These are phyloP conservation scores for Rhynchospora pubera DNA, from an alignment of 176 grass and related monocot species.

Conservation along the genomic window DNA sequence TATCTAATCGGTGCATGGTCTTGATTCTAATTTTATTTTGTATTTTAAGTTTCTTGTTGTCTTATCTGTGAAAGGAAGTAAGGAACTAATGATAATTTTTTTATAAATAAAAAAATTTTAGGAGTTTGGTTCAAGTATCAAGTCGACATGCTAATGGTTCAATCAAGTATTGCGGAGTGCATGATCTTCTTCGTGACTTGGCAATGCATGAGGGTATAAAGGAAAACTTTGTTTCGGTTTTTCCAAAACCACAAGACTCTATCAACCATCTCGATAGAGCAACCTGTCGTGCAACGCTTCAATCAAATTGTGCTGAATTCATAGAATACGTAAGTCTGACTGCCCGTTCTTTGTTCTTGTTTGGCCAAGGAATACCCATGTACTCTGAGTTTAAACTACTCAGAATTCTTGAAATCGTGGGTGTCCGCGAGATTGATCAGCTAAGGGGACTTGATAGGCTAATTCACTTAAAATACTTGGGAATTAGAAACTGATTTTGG, in stretches of 20 bases:
- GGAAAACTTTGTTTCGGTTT: background rate
- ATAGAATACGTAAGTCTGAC: background rate
- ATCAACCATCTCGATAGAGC: background rate
- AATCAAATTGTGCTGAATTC: too few relatives aligned
- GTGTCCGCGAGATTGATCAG: background rate
- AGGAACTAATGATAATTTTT: too few relatives aligned
- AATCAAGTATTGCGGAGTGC: background rate
- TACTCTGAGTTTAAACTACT: background rate
- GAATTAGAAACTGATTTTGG: background rate
- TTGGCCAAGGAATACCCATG: background rate
- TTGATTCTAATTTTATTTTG: too few relatives aligned
- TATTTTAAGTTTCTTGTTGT: too few relatives aligned
- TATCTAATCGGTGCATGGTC: too few relatives aligned
- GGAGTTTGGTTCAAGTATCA: background rate
- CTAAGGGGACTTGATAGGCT: background rate
- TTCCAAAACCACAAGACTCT: background rate
- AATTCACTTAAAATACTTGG: background rate
- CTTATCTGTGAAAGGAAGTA: too few relatives aligned
- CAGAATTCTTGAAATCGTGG: background rate
- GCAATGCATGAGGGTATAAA: background rate
- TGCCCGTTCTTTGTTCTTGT: background rate
- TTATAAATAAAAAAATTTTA: background rate
- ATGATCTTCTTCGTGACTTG: background rate
- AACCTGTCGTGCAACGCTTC: background rate
- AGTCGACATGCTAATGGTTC: background rate